A percentile compares a stretch with the other conserved stretches of the same genome.
Evolutionary conservation across 2,329 filamentous ascomycete genomes (phyloP).

Genomic region (Cercospora canescens): DNA sequence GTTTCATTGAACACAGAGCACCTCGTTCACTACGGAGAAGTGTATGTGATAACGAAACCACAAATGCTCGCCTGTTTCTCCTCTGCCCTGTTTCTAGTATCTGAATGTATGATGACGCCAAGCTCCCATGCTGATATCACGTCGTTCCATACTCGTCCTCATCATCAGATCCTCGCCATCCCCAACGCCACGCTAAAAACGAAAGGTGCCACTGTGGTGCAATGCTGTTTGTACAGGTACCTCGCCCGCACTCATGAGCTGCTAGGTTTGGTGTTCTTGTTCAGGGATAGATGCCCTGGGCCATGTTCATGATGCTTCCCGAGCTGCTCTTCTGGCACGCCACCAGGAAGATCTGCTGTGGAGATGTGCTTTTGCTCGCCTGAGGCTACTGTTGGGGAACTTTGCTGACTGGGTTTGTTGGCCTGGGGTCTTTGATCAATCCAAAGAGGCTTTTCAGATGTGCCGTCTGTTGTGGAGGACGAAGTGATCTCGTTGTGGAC

Average conservation of each 20-base stretch:
- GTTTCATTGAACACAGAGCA: too few species aligned
- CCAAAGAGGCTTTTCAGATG: slow-evolving; percentile 27
- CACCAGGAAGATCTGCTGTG: slow-evolving; percentile 45
- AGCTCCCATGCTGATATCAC: not conserved
- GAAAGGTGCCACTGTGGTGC: not conserved
- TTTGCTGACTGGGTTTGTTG: slow-evolving; percentile 18
- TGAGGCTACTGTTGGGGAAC: slow-evolving; percentile 24
- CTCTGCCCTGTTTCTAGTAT: not conserved
- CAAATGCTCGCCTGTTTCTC: too few species aligned
- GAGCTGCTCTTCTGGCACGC: slow-evolving; percentile 42
- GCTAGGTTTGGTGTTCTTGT: slow-evolving; percentile 16
- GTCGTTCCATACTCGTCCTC: not conserved
- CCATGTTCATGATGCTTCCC: slow-evolving; percentile 25
- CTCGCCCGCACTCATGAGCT: not conserved
- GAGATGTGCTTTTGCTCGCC: slow-evolving; percentile 31
- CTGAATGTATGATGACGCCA: not conserved
- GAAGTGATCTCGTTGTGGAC: not conserved
- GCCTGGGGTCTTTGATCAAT: not conserved
- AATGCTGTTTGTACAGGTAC: not conserved
- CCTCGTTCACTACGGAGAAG: too few species aligned
- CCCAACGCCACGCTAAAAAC: not conserved
- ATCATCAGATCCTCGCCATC: not conserved
- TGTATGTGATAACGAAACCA: too few species aligned
- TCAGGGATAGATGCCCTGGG: slow-evolving; percentile 15
- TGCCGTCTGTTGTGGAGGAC: slow-evolving; percentile 22